Evolutionary conservation across 306 rosid species (phyloP).

Genomic region (Sphenostylis stenocarpa): DNA sequence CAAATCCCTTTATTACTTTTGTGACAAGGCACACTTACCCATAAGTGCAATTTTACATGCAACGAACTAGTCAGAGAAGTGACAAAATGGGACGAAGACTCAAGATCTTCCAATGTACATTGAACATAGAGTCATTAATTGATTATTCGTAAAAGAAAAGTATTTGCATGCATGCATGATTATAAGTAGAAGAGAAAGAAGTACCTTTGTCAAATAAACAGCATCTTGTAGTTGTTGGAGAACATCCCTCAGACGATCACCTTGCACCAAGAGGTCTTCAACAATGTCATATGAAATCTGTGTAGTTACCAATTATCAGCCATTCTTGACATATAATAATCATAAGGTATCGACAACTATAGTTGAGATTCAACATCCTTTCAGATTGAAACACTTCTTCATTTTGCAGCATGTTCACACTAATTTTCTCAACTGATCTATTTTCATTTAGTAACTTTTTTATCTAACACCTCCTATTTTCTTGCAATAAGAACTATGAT

Average conservation of each 20-base stretch:
- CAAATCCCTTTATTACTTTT: background rate
- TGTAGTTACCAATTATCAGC: constrained; percentile 29
- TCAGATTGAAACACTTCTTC: background rate
- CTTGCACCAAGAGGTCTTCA: constrained; percentile 86
- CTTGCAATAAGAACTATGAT: background rate
- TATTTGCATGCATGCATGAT: background rate
- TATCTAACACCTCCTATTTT: background rate
- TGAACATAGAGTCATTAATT: background rate
- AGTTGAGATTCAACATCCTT: background rate
- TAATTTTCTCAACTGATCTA: background rate
- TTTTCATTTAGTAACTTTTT: background rate
- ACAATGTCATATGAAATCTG: constrained; percentile 85
- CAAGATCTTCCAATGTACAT: background rate
- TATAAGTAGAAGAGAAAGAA: constrained; percentile 10
- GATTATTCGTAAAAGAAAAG: background rate
- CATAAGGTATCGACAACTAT: background rate
- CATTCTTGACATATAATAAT: constrained; percentile 16
- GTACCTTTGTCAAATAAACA: constrained; percentile 83
- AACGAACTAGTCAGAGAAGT: background rate
- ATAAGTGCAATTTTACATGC: background rate
- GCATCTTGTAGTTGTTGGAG: constrained; percentile 94
- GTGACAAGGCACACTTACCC: background rate
- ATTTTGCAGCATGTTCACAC: background rate
- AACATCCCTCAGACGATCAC: constrained; percentile 70
- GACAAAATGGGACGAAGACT: background rate